Evolutionary conservation across 192 early-diverging fungal genomes (phyloP), one percentile per base, ranked within the genome.

Genomic region (Backusella circina): DNA sequence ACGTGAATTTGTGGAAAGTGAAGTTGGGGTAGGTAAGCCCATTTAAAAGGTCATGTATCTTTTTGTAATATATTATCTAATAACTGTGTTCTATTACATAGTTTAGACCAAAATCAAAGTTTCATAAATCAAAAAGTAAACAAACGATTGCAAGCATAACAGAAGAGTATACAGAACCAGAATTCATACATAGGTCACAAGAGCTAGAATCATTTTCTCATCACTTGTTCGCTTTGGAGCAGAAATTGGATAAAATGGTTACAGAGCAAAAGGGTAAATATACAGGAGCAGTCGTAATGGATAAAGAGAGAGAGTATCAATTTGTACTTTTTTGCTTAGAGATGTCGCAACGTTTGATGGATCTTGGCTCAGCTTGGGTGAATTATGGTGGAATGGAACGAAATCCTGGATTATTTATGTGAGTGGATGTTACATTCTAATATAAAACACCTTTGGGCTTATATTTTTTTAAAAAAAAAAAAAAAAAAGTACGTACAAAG

Each of bases 1-100:
- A 32, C 75, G 75, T 28, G 79, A 81, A 41, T 81, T 81, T 74
- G 72, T 81, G 35, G 79, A 81, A 39, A 77, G 75, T 65, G 79
- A 81, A 66, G 64, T 74, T 21, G 79, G 79, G 47, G 77, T 78
- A 73, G 37, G 26, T 30, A 61, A 61, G 65, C 28, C 23, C 13
- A 65, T 6, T 35, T 28, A 16, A 39, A 39, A 50, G 8, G 16
- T 50, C 39, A 51, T 50, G 4, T 18, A 44, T 71, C 13, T 70
- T 13, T 13, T 4, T 75, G 44, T 36, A 57, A 54, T 66, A n/a
- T 16, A 41, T 41, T 39, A 6, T 57, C 64, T n/a, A 64, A 74
- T 26, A 39, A 47, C 5, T 64, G 18, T 44, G n/a, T 57, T 69
- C n/a, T 28, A 65, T 23, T 33, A 64, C 50, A 26, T 80, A 69